Evolutionary conservation across 768 basidiomycete species (phyloP).

Genomic region (Chalciporus chontae): DNA sequence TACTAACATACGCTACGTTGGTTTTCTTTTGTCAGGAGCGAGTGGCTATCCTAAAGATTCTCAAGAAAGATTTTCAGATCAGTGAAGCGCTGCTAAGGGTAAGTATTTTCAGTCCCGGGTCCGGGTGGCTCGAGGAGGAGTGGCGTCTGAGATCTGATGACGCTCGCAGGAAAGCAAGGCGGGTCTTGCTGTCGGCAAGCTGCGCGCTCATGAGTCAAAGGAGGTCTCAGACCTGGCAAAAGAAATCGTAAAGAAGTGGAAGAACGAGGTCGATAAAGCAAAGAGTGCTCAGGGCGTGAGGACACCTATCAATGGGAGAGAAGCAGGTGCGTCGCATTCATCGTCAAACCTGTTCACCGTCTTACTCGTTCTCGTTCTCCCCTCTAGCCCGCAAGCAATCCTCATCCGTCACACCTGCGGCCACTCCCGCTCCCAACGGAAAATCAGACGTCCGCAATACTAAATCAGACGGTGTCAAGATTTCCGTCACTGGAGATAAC

Average conservation of each 20-base stretch:
- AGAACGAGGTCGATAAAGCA: constrained; percentile 76
- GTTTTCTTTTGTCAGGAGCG: constrained; percentile 46
- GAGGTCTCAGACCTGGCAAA: constrained; percentile 81
- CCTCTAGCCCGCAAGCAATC: constrained; percentile 31
- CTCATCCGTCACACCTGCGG: constrained; percentile 38
- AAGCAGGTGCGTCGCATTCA: constrained; percentile 31
- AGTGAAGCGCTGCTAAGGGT: constrained; percentile 75
- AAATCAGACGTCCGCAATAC: constrained; percentile 47
- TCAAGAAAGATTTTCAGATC: constrained; percentile 66
- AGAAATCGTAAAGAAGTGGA: constrained; percentile 91
- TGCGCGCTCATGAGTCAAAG: constrained; percentile 68
- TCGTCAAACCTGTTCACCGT: neutral
- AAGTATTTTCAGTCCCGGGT: constrained; percentile 31
- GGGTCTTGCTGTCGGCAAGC: constrained; percentile 88
- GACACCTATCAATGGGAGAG: constrained; percentile 19
- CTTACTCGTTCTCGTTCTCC: constrained; percentile 4
- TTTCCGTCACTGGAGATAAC: constrained; percentile 56
- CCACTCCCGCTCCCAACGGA: constrained; percentile 28
- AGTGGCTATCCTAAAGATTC: constrained; percentile 50
- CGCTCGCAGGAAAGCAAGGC: constrained; percentile 78
- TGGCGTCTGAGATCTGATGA: neutral
- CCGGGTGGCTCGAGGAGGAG: constrained; percentile 5
- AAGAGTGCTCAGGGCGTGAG: constrained; percentile 34
- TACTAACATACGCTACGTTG: constrained; percentile 21
- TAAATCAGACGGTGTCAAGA: constrained; percentile 68